These are phyloP conservation scores for Cadophora sp. DNA, from an alignment of 2,329 filamentous ascomycete species.

Conservation along the genomic window DNA sequence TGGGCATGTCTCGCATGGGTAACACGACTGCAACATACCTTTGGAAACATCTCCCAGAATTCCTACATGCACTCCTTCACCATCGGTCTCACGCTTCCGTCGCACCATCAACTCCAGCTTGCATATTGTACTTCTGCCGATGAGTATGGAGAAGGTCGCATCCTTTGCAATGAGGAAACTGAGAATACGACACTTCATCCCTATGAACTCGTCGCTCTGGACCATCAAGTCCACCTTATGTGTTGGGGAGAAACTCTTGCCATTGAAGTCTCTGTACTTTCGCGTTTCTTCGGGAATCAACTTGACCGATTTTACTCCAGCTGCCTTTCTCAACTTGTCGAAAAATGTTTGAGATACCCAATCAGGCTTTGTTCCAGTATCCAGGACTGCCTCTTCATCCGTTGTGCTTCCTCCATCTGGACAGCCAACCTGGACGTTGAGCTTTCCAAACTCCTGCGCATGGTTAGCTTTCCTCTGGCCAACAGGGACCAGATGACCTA, in stretches of 20 bases:
- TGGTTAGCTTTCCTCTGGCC: background rate
- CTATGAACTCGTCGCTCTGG: background rate
- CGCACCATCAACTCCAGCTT: background rate
- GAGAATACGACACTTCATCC: background rate
- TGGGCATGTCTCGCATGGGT: too few relatives aligned
- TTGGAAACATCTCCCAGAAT: background rate
- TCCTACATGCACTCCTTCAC: background rate
- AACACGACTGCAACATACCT: too few relatives aligned
- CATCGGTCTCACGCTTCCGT: background rate
- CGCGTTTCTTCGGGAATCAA: too few relatives aligned
- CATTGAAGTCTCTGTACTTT: conserved; percentile 3
- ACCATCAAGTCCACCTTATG: background rate
- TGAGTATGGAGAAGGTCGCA: background rate
- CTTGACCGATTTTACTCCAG: too few relatives aligned
- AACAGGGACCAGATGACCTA: too few relatives aligned
- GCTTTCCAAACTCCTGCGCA: background rate
- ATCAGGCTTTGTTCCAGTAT: conserved; percentile 5
- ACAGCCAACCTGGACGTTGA: background rate
- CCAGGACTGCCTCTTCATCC: background rate
- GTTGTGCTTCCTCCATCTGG: too few relatives aligned
- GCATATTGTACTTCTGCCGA: background rate
- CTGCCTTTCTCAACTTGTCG: too few relatives aligned
- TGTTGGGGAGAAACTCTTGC: background rate
- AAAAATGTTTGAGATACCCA: background rate
- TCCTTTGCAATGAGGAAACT: background rate